Percentiles rank a stretch among this genome's conserved stretches.
These are phyloP conservation scores for Paramecium octaurelia DNA, from an alignment of 73 alveolate species.

Conservation along the genomic window DNA sequence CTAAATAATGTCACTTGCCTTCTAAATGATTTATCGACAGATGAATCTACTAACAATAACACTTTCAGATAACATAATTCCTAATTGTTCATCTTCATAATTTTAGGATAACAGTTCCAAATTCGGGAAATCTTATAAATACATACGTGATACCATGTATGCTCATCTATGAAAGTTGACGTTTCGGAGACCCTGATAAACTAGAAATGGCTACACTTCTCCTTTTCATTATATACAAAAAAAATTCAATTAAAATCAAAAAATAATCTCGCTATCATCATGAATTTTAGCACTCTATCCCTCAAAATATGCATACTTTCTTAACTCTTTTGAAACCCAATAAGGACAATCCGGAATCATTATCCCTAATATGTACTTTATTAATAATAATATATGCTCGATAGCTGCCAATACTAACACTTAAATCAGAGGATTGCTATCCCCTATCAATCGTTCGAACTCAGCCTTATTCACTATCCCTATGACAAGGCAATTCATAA, in stretches of 20 bases:
- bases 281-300: not conserved
- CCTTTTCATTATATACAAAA: not conserved
- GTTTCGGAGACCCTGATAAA: not conserved
- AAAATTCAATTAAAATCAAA: not conserved
- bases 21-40: not conserved
- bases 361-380: not conserved
- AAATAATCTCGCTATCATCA: not conserved
- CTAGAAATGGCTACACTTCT: not conserved
- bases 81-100: not conserved
- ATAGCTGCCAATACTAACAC: not conserved
- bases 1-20: not conserved
- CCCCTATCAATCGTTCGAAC: not conserved
- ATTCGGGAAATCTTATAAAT: not conserved
- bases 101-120: not conserved
- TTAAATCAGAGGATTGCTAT: not conserved
- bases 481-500: constrained; percentile 16
- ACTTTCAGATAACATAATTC: not conserved
- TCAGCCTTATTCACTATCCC: not conserved
- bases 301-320: not conserved
- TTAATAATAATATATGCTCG: not conserved
- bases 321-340: not conserved
- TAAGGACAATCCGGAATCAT: constrained; percentile 4
- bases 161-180: not conserved
- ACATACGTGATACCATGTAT: not conserved
- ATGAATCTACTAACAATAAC: not conserved